phyloP scores from a whole-genome alignment of 805 yeast species.

The Candida peoriensis region DNA sequence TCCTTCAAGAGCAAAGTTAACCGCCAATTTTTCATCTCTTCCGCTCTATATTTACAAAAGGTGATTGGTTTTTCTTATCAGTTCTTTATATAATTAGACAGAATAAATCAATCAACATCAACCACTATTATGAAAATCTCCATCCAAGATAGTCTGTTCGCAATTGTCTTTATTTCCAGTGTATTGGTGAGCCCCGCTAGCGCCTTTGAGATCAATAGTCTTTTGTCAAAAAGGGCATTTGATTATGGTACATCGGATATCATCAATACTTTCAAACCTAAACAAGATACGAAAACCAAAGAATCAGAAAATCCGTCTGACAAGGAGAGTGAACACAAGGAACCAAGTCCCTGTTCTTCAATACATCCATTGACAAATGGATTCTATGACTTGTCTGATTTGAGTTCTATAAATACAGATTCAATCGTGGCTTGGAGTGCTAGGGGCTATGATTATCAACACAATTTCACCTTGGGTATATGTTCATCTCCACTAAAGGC shows the following conservation, averaged over 20 bases:
- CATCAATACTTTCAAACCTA: conserved; percentile 5
- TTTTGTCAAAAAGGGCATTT: conserved; percentile 11
- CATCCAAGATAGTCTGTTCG: no score
- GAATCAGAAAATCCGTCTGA: conserved; percentile 5
- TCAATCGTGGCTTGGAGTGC: conserved; percentile 51
- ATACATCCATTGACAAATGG: conserved; percentile 39
- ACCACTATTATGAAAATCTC: no score
- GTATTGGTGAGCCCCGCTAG: no score
- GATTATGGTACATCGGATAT: conserved; percentile 20
- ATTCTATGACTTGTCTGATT: conserved; percentile 26
- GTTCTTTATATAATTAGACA: no score
- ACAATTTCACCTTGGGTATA: conserved; percentile 70
- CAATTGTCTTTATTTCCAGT: no score
- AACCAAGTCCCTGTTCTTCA: conserved; percentile 36
- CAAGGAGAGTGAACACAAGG: conserved; percentile 9
- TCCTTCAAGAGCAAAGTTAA: no score
- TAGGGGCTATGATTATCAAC: conserved; percentile 62
- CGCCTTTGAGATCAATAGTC: no score
- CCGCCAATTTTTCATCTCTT: no score
- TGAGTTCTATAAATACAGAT: conserved; percentile 24
- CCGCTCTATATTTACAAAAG: no score
- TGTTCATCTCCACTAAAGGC: conserved; percentile 51
- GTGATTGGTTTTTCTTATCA: no score
- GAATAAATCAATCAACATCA: no score
- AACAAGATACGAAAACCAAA: conserved; percentile 2